Conservation (phyloP, 352 stramenopile species). For the Globisporangium perplexum region DNA sequence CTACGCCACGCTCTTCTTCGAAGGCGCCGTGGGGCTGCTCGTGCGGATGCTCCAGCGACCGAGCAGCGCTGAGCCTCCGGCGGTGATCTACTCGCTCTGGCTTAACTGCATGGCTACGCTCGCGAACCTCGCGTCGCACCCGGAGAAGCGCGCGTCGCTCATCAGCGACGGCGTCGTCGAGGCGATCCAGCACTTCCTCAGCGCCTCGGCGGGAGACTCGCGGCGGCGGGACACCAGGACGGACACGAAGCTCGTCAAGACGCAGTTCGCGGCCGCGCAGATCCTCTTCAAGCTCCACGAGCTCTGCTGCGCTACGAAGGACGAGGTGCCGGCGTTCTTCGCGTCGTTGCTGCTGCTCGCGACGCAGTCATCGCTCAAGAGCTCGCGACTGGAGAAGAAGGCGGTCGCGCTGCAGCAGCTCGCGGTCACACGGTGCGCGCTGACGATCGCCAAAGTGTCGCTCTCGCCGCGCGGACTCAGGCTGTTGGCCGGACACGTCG, state of each 20-base stretch:
- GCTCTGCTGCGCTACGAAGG: constrained; percentile 31
- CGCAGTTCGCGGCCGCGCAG: constrained; percentile 43
- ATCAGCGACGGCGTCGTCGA: constrained; percentile 61
- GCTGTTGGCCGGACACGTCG: constrained; percentile 34
- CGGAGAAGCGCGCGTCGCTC: constrained; percentile 28
- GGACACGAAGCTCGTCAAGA: constrained; percentile 40
- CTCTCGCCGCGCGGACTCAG: constrained; percentile 36
- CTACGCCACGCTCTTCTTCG: constrained; percentile 54
- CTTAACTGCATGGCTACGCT: constrained; percentile 44
- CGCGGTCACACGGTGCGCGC: constrained; percentile 48
- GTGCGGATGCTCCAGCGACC: constrained; percentile 50
- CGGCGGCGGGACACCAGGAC: constrained; percentile 31
- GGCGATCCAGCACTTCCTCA: constrained; percentile 56
- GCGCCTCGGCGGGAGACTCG: constrained; percentile 28
- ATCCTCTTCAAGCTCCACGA: constrained; percentile 62
- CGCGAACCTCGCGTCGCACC: constrained; percentile 46
- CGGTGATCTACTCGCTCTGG: constrained; percentile 54
- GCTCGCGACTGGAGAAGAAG: constrained; percentile 43
- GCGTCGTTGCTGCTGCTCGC: constrained; percentile 53
- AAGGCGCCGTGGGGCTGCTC: constrained; percentile 50
- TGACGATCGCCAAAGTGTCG: constrained; percentile 60
- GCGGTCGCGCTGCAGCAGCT: constrained; percentile 40
- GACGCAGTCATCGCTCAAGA: constrained; percentile 48
- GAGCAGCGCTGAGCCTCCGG: constrained; percentile 22
- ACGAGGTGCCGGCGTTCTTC: constrained; percentile 45